phyloP scores from a whole-genome alignment of 2,329 filamentous ascomycete species.

The Hypomyces rosellus region DNA sequence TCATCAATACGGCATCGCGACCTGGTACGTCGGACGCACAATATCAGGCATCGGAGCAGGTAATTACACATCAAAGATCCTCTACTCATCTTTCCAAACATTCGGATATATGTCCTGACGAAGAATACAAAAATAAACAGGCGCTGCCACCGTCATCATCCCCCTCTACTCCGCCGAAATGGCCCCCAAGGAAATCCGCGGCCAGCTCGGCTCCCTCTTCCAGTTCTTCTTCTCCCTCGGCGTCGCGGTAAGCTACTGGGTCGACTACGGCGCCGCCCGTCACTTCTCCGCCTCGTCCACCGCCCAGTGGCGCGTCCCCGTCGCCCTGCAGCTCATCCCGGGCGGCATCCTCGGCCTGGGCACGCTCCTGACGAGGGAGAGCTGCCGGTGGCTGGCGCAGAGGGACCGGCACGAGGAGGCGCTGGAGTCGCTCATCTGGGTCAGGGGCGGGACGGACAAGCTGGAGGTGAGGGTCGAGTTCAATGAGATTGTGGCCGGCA shows the following conservation, averaged over 20 bases:
- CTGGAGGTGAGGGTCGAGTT: slow-evolving; percentile 19
- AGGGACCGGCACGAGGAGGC: slow-evolving; percentile 40
- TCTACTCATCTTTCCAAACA: not conserved
- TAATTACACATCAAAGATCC: not conserved
- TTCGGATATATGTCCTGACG: too few relatives aligned
- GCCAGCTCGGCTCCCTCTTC: slow-evolving; percentile 36
- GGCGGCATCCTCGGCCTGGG: slow-evolving; percentile 40
- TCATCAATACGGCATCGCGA: slow-evolving; percentile 29
- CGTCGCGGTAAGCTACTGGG: slow-evolving; percentile 36
- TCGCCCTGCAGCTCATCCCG: slow-evolving; percentile 41
- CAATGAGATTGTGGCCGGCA: slow-evolving; percentile 36
- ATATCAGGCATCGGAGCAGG: slow-evolving; percentile 32
- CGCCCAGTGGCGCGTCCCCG: slow-evolving; percentile 45
- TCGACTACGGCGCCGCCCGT: slow-evolving; percentile 40
- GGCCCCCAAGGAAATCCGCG: slow-evolving; percentile 40
- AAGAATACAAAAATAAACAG: not conserved
- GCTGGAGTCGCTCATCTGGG: slow-evolving; percentile 42
- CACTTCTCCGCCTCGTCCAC: slow-evolving; percentile 30
- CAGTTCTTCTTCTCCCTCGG: slow-evolving; percentile 40
- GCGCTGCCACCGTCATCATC: slow-evolving; percentile 33
- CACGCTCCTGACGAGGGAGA: slow-evolving; percentile 44
- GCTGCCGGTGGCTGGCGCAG: slow-evolving; percentile 40
- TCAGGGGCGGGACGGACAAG: slow-evolving; percentile 38
- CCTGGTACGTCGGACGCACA: slow-evolving; percentile 34
- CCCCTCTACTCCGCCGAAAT: slow-evolving; percentile 41